These are phyloP conservation scores for Begonia fuchsioides DNA, from an alignment of 306 rosid genomes.

Conservation along the genomic window DNA sequence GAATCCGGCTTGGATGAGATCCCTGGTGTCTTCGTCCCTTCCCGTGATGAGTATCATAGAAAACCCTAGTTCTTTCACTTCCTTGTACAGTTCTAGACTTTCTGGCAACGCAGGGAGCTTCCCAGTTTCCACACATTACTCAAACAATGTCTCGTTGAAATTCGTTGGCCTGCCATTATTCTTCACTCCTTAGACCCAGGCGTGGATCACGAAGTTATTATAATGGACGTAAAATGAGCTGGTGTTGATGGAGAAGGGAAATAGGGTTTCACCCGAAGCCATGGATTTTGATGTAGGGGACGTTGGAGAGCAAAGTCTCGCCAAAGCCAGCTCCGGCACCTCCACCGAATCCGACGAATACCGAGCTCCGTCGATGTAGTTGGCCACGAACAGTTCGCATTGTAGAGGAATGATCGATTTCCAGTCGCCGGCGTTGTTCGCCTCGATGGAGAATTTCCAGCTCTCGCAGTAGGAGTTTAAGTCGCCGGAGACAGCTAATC, in stretches of 20 bases:
- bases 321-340: slow-evolving; percentile 19
- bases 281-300: background rate
- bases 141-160: background rate
- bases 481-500: background rate
- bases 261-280: background rate
- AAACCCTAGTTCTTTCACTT: background rate
- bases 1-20: background rate
- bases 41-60: background rate
- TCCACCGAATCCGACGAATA: slow-evolving; percentile 32
- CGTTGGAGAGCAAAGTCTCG: background rate
- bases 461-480: slow-evolving; percentile 25
- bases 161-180: background rate
- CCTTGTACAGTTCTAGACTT: background rate
- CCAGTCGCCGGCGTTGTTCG: slow-evolving; percentile 64
- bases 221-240: background rate
- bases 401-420: slow-evolving; percentile 19
- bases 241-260: background rate
- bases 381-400: slow-evolving; percentile 33
- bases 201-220: background rate
- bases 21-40: background rate
- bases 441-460: slow-evolving; percentile 74
- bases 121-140: background rate
- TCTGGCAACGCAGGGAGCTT: background rate
- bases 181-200: background rate
- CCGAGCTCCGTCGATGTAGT: slow-evolving; percentile 38